Conservation (phyloP, 139 green algal genomes). For the Volvox reticuliferus region DNA sequence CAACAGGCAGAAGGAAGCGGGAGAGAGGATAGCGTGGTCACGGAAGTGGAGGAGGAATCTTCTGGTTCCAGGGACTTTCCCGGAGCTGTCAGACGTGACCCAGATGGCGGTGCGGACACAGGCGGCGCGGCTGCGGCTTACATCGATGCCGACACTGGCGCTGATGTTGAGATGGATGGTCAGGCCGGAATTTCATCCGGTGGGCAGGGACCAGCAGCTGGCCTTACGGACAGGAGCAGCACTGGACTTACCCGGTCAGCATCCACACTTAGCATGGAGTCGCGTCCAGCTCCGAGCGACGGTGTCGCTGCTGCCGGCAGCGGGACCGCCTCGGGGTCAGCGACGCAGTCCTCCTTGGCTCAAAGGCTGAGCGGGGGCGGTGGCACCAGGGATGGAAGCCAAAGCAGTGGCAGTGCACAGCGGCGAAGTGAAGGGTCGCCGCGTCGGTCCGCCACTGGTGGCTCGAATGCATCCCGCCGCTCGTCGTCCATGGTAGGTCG, state of each 20-base stretch:
- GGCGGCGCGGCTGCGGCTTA: background rate
- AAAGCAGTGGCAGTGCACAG: background rate
- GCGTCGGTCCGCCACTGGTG: background rate
- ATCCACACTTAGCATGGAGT: background rate
- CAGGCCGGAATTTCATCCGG: background rate
- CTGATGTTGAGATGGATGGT: background rate
- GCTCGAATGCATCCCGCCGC: background rate
- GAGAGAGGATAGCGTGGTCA: background rate
- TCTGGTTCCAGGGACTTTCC: background rate
- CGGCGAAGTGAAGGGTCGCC: background rate
- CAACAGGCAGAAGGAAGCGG: background rate
- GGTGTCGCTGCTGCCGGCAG: background rate
- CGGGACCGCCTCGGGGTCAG: background rate
- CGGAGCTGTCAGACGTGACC: background rate
- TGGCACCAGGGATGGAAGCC: background rate
- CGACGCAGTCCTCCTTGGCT: background rate
- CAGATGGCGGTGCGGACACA: background rate
- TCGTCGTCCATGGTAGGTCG: background rate
- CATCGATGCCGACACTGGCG: background rate
- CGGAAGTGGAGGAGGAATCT: background rate
- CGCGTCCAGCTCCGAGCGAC: background rate
- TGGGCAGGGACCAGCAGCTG: background rate
- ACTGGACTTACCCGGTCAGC: background rate
- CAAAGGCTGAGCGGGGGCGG: too few species aligned
- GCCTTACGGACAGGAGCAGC: background rate